phyloP scores from a whole-genome alignment of 495 filamentous ascomycete species.

The Emericellopsis terricola region DNA sequence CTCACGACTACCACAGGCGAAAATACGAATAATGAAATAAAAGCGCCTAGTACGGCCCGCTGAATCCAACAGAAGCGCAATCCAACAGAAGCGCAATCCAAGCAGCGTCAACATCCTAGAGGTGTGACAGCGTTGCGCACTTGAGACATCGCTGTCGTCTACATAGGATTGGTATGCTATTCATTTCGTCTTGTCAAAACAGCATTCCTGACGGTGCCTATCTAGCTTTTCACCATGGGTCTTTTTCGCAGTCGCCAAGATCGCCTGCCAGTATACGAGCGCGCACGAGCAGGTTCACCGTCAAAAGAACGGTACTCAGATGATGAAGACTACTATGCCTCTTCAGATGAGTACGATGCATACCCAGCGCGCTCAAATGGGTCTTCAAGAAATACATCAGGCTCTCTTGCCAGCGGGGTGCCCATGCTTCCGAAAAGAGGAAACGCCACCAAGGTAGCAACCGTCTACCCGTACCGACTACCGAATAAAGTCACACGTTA shows the following conservation, averaged over 20 bases:
- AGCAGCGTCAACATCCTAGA: no score
- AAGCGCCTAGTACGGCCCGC: no score
- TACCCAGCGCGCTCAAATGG: constrained; percentile 21
- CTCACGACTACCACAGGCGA: no score
- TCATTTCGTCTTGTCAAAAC: no score
- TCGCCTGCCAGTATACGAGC: constrained; percentile 25
- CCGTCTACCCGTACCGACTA: constrained; percentile 34
- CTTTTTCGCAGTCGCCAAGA: constrained; percentile 7
- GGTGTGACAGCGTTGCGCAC: no score
- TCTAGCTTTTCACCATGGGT: neutral
- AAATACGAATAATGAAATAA: no score
- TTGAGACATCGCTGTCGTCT: no score
- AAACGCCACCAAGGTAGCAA: constrained; percentile 13
- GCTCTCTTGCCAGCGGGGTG: constrained; percentile 27
- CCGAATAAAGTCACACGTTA: constrained; percentile 50
- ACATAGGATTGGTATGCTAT: no score
- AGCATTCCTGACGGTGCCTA: neutral
- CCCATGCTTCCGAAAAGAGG: constrained; percentile 34
- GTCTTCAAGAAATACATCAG: constrained; percentile 31
- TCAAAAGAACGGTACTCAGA: constrained; percentile 26
- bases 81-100: no score
- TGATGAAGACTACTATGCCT: constrained; percentile 16
- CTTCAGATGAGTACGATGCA: constrained; percentile 21
- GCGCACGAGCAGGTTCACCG: constrained; percentile 8
- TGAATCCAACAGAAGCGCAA: no score